Conservation (phyloP, 441 rosid genomes). For the Flueggea neowawraea region DNA sequence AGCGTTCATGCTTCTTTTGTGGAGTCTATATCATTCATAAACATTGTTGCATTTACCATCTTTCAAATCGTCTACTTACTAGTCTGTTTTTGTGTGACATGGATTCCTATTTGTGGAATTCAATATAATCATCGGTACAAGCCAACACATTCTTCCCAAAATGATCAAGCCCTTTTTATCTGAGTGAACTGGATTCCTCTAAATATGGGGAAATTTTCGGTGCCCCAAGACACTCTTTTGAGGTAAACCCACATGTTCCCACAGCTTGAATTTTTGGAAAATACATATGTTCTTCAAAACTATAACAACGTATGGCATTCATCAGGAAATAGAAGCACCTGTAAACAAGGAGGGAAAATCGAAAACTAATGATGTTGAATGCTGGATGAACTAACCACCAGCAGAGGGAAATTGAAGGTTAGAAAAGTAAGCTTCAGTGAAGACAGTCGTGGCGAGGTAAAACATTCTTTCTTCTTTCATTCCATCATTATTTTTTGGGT, state of each 20-base stretch:
- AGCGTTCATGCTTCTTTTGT: conserved; percentile 48
- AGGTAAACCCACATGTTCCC: not conserved
- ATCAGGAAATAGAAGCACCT: conserved; percentile 15
- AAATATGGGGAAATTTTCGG: conserved; percentile 46
- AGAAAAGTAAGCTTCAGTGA: conserved; percentile 38
- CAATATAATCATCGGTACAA: conserved; percentile 41
- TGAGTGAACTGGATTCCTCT: conserved; percentile 50
- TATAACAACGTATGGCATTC: too few species aligned
- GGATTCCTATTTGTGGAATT: conserved; percentile 59
- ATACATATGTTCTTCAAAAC: too few species aligned
- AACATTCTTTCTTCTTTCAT: not conserved
- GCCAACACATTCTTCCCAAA: conserved; percentile 48
- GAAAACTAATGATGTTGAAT: conserved; percentile 46
- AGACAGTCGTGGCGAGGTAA: conserved; percentile 38
- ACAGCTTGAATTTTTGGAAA: too few species aligned
- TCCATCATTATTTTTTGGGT: not conserved
- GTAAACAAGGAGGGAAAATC: conserved; percentile 22
- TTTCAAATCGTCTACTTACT: conserved; percentile 48
- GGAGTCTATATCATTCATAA: conserved; percentile 50
- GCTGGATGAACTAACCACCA: conserved; percentile 65
- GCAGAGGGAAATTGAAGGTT: conserved; percentile 63
- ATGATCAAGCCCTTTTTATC: conserved; percentile 29
- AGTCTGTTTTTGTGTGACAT: conserved; percentile 46
- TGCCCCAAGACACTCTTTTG: conserved; percentile 23
- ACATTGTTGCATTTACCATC: conserved; percentile 37